A percentile compares a stretch with the other conserved stretches of the same genome.
phyloP scores from a whole-genome alignment of 1,284 basidiomycete genomes.

The Microbotryum saponariae region DNA sequence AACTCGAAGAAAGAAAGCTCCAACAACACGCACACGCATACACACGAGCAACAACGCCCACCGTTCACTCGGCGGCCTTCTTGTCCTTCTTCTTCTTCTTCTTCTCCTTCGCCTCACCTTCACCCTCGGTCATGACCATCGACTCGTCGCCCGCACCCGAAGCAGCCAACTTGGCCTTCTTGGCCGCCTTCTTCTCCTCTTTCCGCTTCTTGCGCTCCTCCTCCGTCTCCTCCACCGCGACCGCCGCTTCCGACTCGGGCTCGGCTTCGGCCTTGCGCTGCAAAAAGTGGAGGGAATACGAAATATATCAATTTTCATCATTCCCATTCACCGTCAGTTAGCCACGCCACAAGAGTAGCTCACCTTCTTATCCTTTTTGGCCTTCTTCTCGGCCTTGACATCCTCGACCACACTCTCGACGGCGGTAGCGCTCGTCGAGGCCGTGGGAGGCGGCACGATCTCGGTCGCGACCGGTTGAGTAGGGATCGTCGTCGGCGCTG shows the following conservation, averaged over 20 bases:
- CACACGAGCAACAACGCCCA: too few relatives aligned
- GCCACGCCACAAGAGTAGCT: too few relatives aligned
- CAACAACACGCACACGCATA: too few relatives aligned
- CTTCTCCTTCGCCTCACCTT: conserved; percentile 23
- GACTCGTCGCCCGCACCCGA: conserved; percentile 37
- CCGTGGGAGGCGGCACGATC: conserved; percentile 29
- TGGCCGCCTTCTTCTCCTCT: conserved; percentile 48
- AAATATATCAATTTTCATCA: conserved; percentile 1
- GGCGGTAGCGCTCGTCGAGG: conserved; percentile 37
- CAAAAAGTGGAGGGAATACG: background rate
- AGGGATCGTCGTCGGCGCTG: conserved; percentile 29
- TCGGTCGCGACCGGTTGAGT: conserved; percentile 37
- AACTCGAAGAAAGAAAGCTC: too few relatives aligned
- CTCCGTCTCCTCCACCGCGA: conserved; percentile 37
- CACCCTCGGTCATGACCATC: conserved; percentile 6
- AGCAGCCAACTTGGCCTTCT: conserved; percentile 41
- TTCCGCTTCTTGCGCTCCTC: conserved; percentile 35
- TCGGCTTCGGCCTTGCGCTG: conserved; percentile 8
- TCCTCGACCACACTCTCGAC: conserved; percentile 37
- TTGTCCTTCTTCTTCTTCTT: conserved; percentile 19
- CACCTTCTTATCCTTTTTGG: conserved; percentile 31
- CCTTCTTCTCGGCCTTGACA: conserved; percentile 5
- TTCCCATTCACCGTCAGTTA: background rate
- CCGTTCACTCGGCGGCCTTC: conserved; percentile 1
- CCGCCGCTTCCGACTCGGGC: conserved; percentile 17